A percentile compares a stretch with the other conserved stretches of the same genome.
Conservation (phyloP, 1,139 yeast genomes). For the Scheffersomyces parashehatae region DNA sequence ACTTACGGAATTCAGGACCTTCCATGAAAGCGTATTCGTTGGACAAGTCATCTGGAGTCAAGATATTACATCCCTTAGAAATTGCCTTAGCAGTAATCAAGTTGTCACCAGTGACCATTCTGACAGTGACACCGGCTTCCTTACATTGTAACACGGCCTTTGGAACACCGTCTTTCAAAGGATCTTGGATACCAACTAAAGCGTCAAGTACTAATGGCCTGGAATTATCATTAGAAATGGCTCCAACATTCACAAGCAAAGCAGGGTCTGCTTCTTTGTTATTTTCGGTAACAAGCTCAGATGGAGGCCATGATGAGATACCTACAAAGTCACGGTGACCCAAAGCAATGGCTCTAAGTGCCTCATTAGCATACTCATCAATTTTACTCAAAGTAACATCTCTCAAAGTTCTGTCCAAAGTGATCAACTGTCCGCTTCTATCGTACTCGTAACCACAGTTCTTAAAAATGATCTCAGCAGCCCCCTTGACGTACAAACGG, state of each 20-base stretch:
- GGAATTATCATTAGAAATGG: conserved; percentile 26
- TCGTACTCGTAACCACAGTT: conserved; percentile 49
- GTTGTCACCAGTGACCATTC: conserved; percentile 98
- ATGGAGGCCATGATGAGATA: conserved; percentile 65
- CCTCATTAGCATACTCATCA: conserved; percentile 67
- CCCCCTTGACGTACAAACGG: conserved; percentile 83
- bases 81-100: conserved; percentile 88
- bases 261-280: conserved; percentile 50
- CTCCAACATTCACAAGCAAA: conserved; percentile 34
- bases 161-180: conserved; percentile 86
- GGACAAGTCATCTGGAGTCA: conserved; percentile 52
- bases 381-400: conserved; percentile 48
- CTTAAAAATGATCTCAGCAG: conserved; percentile 81
- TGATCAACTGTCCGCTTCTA: conserved; percentile 27
- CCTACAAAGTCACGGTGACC: conserved; percentile 71
- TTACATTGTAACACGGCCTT: conserved; percentile 85
- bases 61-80: conserved; percentile 81
- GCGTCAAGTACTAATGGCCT: conserved; percentile 55
- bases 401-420: conserved; percentile 31
- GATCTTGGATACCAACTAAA: conserved; percentile 92
- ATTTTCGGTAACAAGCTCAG: conserved; percentile 28
- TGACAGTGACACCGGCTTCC: conserved; percentile 87
- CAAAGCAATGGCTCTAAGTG: conserved; percentile 81
- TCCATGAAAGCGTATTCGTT: conserved; percentile 76
- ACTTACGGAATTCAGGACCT: conserved; percentile 83